Conservation (phyloP, 768 basidiomycete genomes). For the Suillus placidus region DNA sequence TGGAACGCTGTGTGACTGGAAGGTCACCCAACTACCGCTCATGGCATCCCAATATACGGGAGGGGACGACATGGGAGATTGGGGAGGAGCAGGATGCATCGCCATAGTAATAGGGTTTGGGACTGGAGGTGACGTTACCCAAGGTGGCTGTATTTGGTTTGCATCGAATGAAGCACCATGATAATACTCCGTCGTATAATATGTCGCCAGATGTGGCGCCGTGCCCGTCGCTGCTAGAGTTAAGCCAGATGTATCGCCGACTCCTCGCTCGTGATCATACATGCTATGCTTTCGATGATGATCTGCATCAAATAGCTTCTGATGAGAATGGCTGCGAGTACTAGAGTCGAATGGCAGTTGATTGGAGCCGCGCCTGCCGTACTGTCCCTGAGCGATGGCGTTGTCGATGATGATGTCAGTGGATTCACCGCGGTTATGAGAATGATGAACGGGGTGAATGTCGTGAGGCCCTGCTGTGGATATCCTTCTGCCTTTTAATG, state of each 20-base stretch:
- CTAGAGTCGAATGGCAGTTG: conserved; percentile 42
- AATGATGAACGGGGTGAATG: conserved; percentile 17
- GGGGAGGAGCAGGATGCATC: conserved; percentile 30
- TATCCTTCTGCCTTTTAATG: background rate
- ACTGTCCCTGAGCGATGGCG: conserved; percentile 23
- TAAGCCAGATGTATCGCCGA: background rate
- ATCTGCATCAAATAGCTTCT: conserved; percentile 29
- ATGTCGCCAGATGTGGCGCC: background rate
- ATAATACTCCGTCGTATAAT: conserved; percentile 10
- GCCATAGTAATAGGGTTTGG: conserved; percentile 23
- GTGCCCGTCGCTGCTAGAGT: background rate
- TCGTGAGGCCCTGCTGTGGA: conserved; percentile 12
- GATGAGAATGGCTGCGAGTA: conserved; percentile 28
- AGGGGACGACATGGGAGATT: conserved; percentile 25
- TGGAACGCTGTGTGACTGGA: conserved; percentile 27
- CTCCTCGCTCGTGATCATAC: conserved; percentile 24
- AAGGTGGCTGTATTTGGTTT: conserved; percentile 26
- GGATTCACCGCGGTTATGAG: conserved; percentile 16
- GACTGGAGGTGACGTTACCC: conserved; percentile 26
- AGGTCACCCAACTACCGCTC: conserved; percentile 33
- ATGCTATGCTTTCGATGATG: conserved; percentile 23
- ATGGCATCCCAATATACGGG: conserved; percentile 34
- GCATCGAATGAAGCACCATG: conserved; percentile 20
- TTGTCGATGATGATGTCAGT: conserved; percentile 1
- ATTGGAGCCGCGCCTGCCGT: conserved; percentile 38